Base-by-base conservation (phyloP, 768 basidiomycete species). In the Pulveroboletus sp. region DNA sequence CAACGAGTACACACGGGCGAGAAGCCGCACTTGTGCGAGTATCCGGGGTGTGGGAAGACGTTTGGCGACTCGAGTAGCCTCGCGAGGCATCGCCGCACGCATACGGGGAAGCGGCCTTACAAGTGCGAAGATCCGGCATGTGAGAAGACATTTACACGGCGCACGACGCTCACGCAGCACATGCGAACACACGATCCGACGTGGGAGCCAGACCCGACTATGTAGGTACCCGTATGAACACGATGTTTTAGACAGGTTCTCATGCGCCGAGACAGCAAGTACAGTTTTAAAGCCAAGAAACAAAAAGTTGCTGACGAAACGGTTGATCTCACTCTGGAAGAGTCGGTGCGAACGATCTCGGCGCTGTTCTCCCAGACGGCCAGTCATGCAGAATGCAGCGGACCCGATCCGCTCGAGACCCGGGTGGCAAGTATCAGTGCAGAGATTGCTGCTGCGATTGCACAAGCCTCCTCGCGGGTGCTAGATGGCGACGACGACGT, bases 61-160 rank as follows among this genome's bases (percentile, higher is more conserved):
- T 95, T 94, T 70, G 84, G 88, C 40, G 92, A 95, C 64, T 94
- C 92, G 4, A 92, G 90, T 60, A 90, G 87, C 69, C 78, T 95
- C 38, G 92, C 93, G 41, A 82, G 93, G 52, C 93, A 95, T 72
- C 82, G 93, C 44, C 81, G 93, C 57, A 93, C 90, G 20, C 91
- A 89, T 60, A 90, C 87, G 9, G 90, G 86, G 36, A 92, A 88
- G 66, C 81, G 89, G 44, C 88, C 87, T 27, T 92, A 90, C 67
- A 89, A 85, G 63, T 92, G 90, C 63, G 87, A 90, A 65, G 84
- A 88, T 53, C 79, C 84, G 5, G 78, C 81, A 50, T 90, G 88
- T 67, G 85, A 87, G 59, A 92, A 92, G 75, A 89, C 88, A 2
- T 93, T 93, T 68, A 91, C 89, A 19, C 80, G 91, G 47, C 78